These are phyloP conservation scores for Chenopodium quinoa DNA, from an alignment of 148 eudicot genomes.

Conservation along the genomic window DNA sequence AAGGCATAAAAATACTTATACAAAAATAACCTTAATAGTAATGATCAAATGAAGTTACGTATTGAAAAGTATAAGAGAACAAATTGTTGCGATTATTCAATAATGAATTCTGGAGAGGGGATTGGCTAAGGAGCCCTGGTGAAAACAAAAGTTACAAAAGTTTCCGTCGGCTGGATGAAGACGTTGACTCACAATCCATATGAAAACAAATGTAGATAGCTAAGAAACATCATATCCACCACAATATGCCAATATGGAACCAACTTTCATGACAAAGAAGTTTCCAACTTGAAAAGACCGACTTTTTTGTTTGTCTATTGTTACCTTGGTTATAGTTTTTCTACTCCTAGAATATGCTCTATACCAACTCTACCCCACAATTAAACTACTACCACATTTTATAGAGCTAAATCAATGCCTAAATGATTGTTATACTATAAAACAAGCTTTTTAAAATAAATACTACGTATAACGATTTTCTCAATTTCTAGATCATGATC, in stretches of 20 bases:
- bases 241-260: neutral
- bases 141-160: neutral
- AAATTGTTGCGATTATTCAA: too few relatives aligned
- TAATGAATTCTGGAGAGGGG: neutral
- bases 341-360: too few relatives aligned
- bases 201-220: neutral
- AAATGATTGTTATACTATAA: too few relatives aligned
- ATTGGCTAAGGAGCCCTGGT: neutral
- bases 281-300: slow-evolving; percentile 14
- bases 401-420: too few relatives aligned
- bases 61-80: too few relatives aligned
- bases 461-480: too few relatives aligned
- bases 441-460: too few relatives aligned
- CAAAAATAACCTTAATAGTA: neutral
- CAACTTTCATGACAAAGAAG: slow-evolving; percentile 21
- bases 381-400: neutral
- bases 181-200: neutral
- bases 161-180: neutral
- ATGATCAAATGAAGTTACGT: too few relatives aligned
- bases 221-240: neutral
- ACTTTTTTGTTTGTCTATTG: neutral
- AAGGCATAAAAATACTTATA: neutral
- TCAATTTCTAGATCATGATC: too few relatives aligned
- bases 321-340: too few relatives aligned
- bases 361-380: neutral